Evolutionary conservation across 2,329 filamentous ascomycete genomes (phyloP).

Genomic region (Gremmenia infestans): DNA sequence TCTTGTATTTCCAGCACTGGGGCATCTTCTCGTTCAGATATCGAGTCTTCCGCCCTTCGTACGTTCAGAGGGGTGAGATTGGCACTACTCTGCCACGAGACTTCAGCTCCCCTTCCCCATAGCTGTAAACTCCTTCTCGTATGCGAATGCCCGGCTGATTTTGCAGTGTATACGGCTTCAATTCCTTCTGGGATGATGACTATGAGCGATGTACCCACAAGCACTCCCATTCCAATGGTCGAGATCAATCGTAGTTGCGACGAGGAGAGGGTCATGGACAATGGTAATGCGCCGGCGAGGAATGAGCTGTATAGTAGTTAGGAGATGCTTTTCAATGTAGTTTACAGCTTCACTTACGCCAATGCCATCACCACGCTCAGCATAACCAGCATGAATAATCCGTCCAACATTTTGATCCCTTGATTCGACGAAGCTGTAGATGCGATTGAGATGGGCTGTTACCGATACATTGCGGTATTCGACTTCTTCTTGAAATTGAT

Average conservation of each 20-base stretch:
- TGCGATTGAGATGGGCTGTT: constrained; percentile 9
- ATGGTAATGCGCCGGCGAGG: constrained; percentile 81
- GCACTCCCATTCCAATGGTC: constrained; percentile 85
- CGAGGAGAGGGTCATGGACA: constrained; percentile 82
- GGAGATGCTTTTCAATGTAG: neutral
- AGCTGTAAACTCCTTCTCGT: constrained; percentile 12
- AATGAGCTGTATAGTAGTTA: constrained; percentile 63
- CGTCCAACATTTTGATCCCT: constrained; percentile 32
- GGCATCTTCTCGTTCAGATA: neutral
- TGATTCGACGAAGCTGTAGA: neutral
- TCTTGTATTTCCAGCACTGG: neutral
- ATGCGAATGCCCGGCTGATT: constrained; percentile 29
- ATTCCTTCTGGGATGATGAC: constrained; percentile 97
- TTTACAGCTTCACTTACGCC: constrained; percentile 41
- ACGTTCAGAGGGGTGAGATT: neutral
- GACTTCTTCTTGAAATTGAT: neutral
- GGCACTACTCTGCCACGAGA: constrained; percentile 15
- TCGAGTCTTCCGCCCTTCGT: neutral
- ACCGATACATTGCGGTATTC: constrained; percentile 21
- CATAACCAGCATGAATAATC: constrained; percentile 32
- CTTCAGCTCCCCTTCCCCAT: constrained; percentile 9
- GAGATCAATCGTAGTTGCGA: constrained; percentile 86
- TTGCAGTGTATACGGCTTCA: constrained; percentile 72
- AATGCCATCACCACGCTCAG: constrained; percentile 50
- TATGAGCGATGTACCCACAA: constrained; percentile 91